phyloP scores from a whole-genome alignment of 495 filamentous ascomycete genomes.

The Aspergillus taichungensis region DNA sequence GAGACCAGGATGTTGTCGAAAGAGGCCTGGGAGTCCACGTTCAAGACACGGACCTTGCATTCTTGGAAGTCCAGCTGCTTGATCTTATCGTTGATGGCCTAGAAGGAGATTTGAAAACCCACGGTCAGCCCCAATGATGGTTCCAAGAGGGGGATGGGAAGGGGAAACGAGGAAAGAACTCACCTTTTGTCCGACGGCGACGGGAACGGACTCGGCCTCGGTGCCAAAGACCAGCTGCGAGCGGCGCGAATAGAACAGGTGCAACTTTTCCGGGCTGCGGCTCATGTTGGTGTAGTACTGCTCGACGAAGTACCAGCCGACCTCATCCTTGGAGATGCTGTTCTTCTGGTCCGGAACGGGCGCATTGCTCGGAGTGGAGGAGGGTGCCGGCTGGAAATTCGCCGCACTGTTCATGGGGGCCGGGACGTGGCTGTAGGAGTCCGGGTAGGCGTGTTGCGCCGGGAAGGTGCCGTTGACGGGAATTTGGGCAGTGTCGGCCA shows the following conservation, averaged over 20 bases:
- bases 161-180: constrained; percentile 25
- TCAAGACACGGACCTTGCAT: constrained; percentile 95
- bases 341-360: constrained; percentile 35
- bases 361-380: constrained; percentile 34
- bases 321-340: constrained; percentile 66
- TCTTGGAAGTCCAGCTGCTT: constrained; percentile 89
- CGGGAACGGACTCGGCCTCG: constrained; percentile 76
- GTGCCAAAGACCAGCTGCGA: constrained; percentile 78
- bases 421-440: constrained; percentile 30
- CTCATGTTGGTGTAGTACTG: constrained; percentile 97
- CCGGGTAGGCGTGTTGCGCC: constrained; percentile 33
- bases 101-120: constrained; percentile 7
- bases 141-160: no score
- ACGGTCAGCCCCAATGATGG: not conserved
- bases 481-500: constrained; percentile 37
- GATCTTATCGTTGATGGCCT: constrained; percentile 93
- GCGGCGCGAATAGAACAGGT: constrained; percentile 74
- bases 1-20: constrained; percentile 89
- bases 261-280: constrained; percentile 86
- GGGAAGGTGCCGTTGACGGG: constrained; percentile 40
- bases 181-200: constrained; percentile 79
- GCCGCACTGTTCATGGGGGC: constrained; percentile 28
- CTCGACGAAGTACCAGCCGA: constrained; percentile 99
- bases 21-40: constrained; percentile 93
- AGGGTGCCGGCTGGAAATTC: constrained; percentile 39